Base-by-base conservation (phyloP, 768 basidiomycete genomes). In the Tricholomella constricta region DNA sequence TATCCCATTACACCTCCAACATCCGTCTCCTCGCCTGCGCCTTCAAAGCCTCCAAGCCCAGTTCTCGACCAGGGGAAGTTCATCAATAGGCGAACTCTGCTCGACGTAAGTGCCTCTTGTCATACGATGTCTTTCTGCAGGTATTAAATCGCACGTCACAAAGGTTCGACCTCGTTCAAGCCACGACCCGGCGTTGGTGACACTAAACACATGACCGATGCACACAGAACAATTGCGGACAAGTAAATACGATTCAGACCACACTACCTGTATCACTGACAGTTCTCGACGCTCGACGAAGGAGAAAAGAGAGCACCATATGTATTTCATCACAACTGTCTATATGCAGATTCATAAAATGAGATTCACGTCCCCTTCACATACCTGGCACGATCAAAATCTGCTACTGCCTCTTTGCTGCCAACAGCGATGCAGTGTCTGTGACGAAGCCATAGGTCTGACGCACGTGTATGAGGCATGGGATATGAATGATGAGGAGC, bases 371-470 rank as follows among this genome's bases (percentile, higher is more conserved):
- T n/a, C n/a, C n/a, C n/a, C n/a, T n/a, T n/a, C n/a, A n/a, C n/a
- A n/a, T n/a, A n/a, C n/a, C n/a, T n/a, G n/a, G n/a, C n/a, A n/a
- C n/a, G n/a, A n/a, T n/a, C n/a, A n/a, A n/a, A n/a, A n/a, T n/a
- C n/a, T n/a, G n/a, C n/a, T n/a, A n/a, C n/a, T n/a, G n/a, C n/a
- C n/a, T n/a, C 20, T 58, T 32, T 3, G 65, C 65, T 43, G 62
- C 51, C 20, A 68, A 59, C 31, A 74, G 54, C 35, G 67, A 64
- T 48, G 58, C 56, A 10, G 69, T 68, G 55, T 73, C 70, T n/a
- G 71, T 73, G 9, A 82, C 69, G 64, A 82, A 84, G 4, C 80
- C 82, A 47, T 81, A 84, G 56, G 67, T 69, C 80, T 83, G 54
- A 52, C 23, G 26, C 25, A 23, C 25, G 26, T 7, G 2, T 14